Base-by-base conservation (phyloP, 257 asterid genomes). In the Knoxia roxburghii region DNA sequence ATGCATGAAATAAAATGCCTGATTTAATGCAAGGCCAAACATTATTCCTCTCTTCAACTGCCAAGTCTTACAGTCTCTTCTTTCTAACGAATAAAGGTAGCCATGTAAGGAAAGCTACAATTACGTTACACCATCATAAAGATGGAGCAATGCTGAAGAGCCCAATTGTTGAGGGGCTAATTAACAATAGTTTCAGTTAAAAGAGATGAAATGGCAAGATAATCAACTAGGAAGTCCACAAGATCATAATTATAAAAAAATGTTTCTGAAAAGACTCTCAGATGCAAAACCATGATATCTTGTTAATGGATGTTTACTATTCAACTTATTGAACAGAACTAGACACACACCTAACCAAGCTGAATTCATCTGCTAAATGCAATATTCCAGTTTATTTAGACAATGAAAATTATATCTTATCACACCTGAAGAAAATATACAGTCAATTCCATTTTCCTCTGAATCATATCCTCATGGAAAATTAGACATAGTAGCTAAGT, bases 161-260 rank as follows among this genome's bases (percentile, higher is more conserved):
- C 33, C 5, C 14, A 39, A 39, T 17, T 26, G 15, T 33, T 14
- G 50, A 54, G 41, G 61, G 39, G 24, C 61, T 61, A 37, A 18
- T 61, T 27, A n/a, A 29, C 23, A 40, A 27, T 20, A 39, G 33
- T 15, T 27, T 7, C 29, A 58, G 33, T 30, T 30, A 46, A 13
- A 57, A 45, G 17, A 43, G 12, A 51, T 41, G 10, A 43, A 24
- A 43, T 10, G 50, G 32, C 50, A 11, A 1, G 26, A 43, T 21
- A 61, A 61, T 26, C 37, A 43, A 27, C 56, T 64, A 29, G 55
- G 56, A 26, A 27, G 27, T 50, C 45, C 46, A 32, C 64, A 33
- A 58, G 45, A 58, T 32, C 6, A 37, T 32, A 32, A 58, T 33
- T 6, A 32, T 45, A 43, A 43, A 26, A 43, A 43, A 45, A 23